Evolutionary conservation across 768 basidiomycete species (phyloP).

Genomic region (Dioszegia crocea): DNA sequence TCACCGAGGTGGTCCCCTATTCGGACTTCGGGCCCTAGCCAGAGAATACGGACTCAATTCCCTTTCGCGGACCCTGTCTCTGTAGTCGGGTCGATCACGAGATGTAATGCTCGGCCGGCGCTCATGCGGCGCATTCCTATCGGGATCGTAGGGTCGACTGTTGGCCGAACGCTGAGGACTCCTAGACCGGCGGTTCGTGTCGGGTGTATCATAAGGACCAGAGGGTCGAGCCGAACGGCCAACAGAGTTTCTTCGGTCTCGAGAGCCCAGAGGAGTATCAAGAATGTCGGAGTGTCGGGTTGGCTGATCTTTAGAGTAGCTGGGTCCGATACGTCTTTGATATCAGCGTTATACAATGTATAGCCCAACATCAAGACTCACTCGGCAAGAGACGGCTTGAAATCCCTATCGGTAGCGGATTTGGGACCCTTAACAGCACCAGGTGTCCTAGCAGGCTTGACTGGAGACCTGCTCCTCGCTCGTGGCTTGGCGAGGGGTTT

Average conservation of each 20-base stretch:
- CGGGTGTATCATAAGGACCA: background rate
- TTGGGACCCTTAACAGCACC: too few relatives aligned
- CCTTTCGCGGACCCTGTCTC: background rate
- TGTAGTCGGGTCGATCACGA: background rate
- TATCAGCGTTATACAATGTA: too few relatives aligned
- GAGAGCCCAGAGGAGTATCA: too few relatives aligned
- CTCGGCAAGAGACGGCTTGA: constrained; percentile 4
- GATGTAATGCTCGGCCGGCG: background rate
- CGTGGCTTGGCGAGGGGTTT: too few relatives aligned
- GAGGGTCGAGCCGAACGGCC: background rate
- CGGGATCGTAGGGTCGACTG: background rate
- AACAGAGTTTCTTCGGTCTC: background rate
- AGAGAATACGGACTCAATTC: background rate
- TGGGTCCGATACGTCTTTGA: too few relatives aligned
- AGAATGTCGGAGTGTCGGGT: too few relatives aligned
- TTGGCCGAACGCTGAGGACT: background rate
- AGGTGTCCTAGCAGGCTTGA: too few relatives aligned
- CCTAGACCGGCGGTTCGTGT: background rate
- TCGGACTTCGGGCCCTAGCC: background rate
- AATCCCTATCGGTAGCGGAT: background rate
- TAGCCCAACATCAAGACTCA: background rate
- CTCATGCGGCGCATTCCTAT: background rate
- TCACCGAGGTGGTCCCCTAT: background rate
- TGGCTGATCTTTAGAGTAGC: too few relatives aligned
- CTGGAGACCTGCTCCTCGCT: constrained; percentile 5